Evolutionary conservation across 2,329 filamentous ascomycete genomes (phyloP).

Genomic region (Fusarium concolor): DNA sequence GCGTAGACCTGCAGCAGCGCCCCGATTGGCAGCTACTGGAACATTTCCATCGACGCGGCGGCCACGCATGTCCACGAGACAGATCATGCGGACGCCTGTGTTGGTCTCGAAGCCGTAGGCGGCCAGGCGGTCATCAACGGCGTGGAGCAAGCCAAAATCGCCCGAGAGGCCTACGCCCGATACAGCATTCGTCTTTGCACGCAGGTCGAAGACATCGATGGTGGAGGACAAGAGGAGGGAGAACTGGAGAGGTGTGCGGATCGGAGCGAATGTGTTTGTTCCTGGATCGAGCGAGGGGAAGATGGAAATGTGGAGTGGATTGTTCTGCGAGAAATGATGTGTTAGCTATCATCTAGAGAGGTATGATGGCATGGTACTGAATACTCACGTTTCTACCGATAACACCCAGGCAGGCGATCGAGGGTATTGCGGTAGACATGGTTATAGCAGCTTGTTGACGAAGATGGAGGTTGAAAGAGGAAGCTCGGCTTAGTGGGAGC

Average conservation of each 20-base stretch:
- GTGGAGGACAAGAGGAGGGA: slow-evolving; percentile 90
- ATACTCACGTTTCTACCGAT: slow-evolving; percentile 87
- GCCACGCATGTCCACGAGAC: slow-evolving; percentile 91
- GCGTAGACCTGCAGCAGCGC: slow-evolving; percentile 73
- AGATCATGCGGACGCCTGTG: slow-evolving; percentile 90
- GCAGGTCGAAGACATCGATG: slow-evolving; percentile 93
- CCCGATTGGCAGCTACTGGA: slow-evolving; percentile 37
- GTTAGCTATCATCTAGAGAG: background rate
- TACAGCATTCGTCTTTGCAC: slow-evolving; percentile 75
- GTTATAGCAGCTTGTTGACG: slow-evolving; percentile 28
- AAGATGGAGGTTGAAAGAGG: slow-evolving; percentile 33
- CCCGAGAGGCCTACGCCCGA: slow-evolving; percentile 70
- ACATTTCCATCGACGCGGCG: slow-evolving; percentile 58
- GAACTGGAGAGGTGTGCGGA: slow-evolving; percentile 86
- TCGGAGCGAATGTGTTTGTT: slow-evolving; percentile 63
- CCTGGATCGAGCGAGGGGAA: slow-evolving; percentile 79
- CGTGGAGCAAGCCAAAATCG: slow-evolving; percentile 91
- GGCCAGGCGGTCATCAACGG: slow-evolving; percentile 90
- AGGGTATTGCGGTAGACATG: slow-evolving; percentile 75
- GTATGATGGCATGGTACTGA: background rate
- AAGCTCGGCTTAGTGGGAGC: slow-evolving; percentile 35
- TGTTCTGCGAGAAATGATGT: slow-evolving; percentile 73
- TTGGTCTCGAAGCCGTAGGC: slow-evolving; percentile 98
- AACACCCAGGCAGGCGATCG: slow-evolving; percentile 91
- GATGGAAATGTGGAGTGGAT: slow-evolving; percentile 91